Evolutionary conservation across 225 moss, liverwort and hornwort genomes (phyloP), one percentile per base, ranked within the genome.

Genomic region (Rhytidiadelphus loreus): DNA sequence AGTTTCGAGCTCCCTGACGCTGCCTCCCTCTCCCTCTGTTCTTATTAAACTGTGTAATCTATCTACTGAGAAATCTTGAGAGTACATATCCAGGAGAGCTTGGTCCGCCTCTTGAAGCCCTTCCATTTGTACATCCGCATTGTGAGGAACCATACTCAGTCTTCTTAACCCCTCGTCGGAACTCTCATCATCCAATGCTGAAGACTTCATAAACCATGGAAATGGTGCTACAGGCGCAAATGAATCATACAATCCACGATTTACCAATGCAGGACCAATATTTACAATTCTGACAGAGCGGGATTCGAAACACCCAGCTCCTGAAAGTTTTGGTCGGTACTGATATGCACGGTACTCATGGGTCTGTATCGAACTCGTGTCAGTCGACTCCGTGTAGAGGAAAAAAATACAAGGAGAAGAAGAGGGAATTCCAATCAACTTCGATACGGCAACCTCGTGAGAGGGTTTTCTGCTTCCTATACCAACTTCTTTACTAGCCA

Each of bases 271-370:
- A n/a, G 95, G 94, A 83, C 96, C 97, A 57, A 96, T 96, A 92
- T 99, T 99, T 61, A 97, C 96, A 87, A 99, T 95, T 50, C 88
- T 97, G 69, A 99, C 93, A 76, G 95, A 93, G 46, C 95, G 92
- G 55, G 97, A 90, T 85, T 95, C 95, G 88, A 99, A 99, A 65
- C 82, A 89, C 35, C 96, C 88, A 43, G 90, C 90, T 61, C 94
- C 91, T 48, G 87, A 88, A 26, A 92, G 81, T 77, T 91, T 95
- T 28, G 88, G 87, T 58, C 93, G 90, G 81, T 94, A 96, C 87
- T 99, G 99, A 82, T 93, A 97, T 76, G 99, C 99, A 79, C 96
- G 92, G 88, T 99, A 99, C 88, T 97, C 99, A 87, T 96, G 95
- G 25, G 99, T 99, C 72, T 94, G 93, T 81, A 96, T 96, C 81